Conservation (phyloP, 2,329 filamentous ascomycete species). For the Beauveria asiatica region DNA sequence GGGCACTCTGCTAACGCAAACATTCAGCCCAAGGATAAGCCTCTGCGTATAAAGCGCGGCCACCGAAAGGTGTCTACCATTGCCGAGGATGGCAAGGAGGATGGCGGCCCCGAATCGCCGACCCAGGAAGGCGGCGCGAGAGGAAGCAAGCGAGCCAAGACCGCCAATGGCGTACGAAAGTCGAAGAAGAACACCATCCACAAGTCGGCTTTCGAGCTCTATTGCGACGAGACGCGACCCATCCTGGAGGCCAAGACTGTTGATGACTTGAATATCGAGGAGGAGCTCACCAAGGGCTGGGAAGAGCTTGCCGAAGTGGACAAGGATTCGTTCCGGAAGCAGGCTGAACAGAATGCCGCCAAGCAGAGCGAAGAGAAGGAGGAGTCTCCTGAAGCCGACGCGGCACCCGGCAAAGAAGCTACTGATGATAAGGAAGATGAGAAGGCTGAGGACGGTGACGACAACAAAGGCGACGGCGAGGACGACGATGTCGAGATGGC, state of each 20-base stretch:
- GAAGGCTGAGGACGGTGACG: constrained; percentile 14
- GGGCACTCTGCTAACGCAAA: constrained; percentile 11
- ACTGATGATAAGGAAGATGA: constrained; percentile 20
- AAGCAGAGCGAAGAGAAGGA: constrained; percentile 20
- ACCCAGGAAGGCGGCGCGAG: neutral
- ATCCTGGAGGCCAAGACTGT: constrained; percentile 36
- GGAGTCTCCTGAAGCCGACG: neutral
- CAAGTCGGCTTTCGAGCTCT: constrained; percentile 42
- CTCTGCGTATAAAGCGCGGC: constrained; percentile 64
- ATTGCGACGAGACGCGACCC: constrained; percentile 41
- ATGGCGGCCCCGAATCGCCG: constrained; percentile 13
- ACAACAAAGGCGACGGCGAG: constrained; percentile 26
- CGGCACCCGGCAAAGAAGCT: constrained; percentile 18
- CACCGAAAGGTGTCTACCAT: constrained; percentile 53
- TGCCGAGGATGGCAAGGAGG: constrained; percentile 30
- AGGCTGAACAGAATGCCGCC: constrained; percentile 13
- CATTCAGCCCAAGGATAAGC: constrained; percentile 66
- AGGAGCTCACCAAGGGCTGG: constrained; percentile 47
- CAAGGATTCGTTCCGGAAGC: constrained; percentile 40
- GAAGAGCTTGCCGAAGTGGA: constrained; percentile 41
- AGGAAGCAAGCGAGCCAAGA: constrained; percentile 21
- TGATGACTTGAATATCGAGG: constrained; percentile 37
- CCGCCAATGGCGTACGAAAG: constrained; percentile 34
- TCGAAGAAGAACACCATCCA: constrained; percentile 35
- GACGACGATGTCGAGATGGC: constrained; percentile 44